phyloP scores from a whole-genome alignment of 306 rosid species.

The Amphicarpaea edgeworthii region DNA sequence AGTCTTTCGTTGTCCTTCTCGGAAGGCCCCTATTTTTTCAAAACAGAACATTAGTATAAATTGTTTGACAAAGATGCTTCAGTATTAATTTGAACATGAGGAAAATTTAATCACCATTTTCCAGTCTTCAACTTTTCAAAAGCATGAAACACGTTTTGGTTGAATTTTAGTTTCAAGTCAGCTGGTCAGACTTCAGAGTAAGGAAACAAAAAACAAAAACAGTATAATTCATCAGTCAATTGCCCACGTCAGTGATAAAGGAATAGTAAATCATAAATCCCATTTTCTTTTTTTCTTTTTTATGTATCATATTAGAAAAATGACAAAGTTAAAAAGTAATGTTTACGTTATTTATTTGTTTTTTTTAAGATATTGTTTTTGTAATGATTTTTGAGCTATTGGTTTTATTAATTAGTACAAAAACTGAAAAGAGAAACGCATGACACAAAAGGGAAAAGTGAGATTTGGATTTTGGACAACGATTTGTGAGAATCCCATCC shows the following conservation, averaged over 20 bases:
- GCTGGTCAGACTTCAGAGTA: not conserved
- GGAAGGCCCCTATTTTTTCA: not conserved
- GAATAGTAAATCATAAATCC: not conserved
- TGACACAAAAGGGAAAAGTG: not conserved
- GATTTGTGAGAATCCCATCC: not conserved
- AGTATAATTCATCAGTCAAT: not conserved
- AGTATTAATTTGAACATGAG: too few relatives aligned
- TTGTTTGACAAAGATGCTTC: not conserved
- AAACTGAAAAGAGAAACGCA: not conserved
- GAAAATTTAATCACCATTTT: not conserved
- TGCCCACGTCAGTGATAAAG: not conserved
- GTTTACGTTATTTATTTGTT: not conserved
- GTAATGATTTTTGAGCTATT: not conserved
- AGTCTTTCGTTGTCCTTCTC: not conserved
- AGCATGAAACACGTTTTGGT: slow-evolving; percentile 22
- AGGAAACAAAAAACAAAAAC: not conserved
- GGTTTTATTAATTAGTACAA: not conserved
- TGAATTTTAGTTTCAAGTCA: not conserved
- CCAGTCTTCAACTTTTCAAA: not conserved
- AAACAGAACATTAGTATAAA: too few relatives aligned
- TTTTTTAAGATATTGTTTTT: not conserved
- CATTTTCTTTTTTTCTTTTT: not conserved
- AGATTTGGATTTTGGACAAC: not conserved
- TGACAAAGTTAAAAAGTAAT: not conserved
- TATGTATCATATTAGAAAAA: not conserved